Base-by-base conservation (phyloP, 257 asterid genomes). In the Ajuga chamaepitys region DNA sequence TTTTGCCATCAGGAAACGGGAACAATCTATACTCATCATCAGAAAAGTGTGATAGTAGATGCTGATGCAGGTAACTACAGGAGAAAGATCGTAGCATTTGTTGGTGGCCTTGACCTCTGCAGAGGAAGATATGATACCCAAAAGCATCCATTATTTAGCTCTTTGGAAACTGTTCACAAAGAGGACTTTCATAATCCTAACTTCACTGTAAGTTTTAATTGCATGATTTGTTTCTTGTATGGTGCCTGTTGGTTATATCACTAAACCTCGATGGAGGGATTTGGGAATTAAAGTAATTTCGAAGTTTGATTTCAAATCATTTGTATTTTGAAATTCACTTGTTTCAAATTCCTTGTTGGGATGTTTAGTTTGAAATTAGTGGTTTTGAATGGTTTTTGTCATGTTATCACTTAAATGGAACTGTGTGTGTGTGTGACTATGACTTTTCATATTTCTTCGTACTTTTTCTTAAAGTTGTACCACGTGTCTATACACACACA, bases 51-150 rank as follows among this genome's bases (percentile, higher is more conserved):
- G 46, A 88, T 91, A 58, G 84, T 91, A 44, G 97, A 91, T 80
- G 89, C 88, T 13, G 93, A 91, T 81, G 97, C 93, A 5, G 93
- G 89, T 20, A 77, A 82, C 32, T 62, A 51, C 66, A 76, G 77
- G 82, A 88, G 96, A 73, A 86, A 78, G 74, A 78, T 91, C 66
- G 48, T 80, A 47, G 79, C 96, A 28, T 91, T 91, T 71, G 81
- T 91, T 70, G 97, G 97, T 22, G 97, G 97, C 34, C 95, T 90
- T 66, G 97, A 91, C 78, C 81, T 91, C 22, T 82, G 93, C 77
- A 80, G 70, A 32, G 97, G 97, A 63, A 81, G 97, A 85, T 91
- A 91, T 64, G 96, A 91, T 76, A 88, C 89, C 25, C 96, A 84
- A 52, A 62, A 80, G 40, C 97, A 91, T 67, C 76, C 76, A 9